Evolutionary conservation across 2,329 filamentous ascomycete species (phyloP).

Genomic region (Fusarium nelsonii): DNA sequence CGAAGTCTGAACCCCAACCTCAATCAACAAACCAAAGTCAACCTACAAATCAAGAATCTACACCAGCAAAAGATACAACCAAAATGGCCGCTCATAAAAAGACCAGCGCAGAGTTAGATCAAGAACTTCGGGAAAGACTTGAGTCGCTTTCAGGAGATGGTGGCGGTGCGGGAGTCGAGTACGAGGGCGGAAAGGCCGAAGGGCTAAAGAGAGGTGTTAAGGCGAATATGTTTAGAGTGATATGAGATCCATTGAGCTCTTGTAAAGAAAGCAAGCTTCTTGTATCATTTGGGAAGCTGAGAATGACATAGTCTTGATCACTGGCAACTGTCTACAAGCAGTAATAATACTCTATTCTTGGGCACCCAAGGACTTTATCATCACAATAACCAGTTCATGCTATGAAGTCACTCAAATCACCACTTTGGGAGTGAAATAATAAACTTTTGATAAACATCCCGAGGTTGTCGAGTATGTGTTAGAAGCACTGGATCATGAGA

Average conservation of each 20-base stretch:
- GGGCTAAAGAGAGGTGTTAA: conserved; percentile 80
- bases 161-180: conserved; percentile 77
- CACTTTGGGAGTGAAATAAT: too few species aligned
- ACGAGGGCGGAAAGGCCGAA: conserved; percentile 78
- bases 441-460: too few species aligned
- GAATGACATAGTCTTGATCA: too few species aligned
- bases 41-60: neutral
- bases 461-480: too few species aligned
- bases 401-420: too few species aligned
- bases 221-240: conserved; percentile 82
- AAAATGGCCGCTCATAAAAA: conserved; percentile 53
- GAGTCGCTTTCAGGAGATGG: conserved; percentile 77
- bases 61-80: neutral
- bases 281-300: too few species aligned
- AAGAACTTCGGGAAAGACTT: conserved; percentile 74
- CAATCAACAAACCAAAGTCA: neutral
- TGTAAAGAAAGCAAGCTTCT: too few species aligned
- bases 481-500: too few species aligned
- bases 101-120: conserved; percentile 72
- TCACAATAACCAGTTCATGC: too few species aligned
- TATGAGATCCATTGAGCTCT: conserved; percentile 48
- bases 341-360: too few species aligned
- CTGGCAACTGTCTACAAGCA: too few species aligned
- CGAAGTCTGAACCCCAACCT: fast-evolving
- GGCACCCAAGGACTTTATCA: too few species aligned